Percentiles rank a stretch among this genome's conserved stretches.
phyloP scores from a whole-genome alignment of 2,329 filamentous ascomycete genomes.

The Ceratocystis lukuohia region DNA sequence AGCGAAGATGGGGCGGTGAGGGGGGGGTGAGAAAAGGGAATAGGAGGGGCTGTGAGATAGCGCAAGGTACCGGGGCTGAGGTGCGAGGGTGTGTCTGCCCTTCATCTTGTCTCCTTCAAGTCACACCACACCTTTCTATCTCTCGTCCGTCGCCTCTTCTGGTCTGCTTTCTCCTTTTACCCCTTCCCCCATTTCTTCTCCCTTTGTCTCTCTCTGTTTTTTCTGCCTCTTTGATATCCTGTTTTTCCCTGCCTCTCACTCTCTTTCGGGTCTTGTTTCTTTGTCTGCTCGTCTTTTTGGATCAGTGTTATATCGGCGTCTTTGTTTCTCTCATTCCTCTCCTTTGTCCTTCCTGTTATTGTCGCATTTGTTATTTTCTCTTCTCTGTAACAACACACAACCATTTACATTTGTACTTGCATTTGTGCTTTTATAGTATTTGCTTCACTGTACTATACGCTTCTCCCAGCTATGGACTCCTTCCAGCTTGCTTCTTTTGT shows the following conservation, averaged over 20 bases:
- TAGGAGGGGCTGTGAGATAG: neutral
- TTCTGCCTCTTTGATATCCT: slow-evolving; percentile 2
- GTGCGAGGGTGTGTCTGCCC: too few relatives aligned
- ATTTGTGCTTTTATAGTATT: neutral
- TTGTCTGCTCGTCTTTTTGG: neutral
- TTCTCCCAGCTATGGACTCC: too few relatives aligned
- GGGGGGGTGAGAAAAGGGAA: neutral
- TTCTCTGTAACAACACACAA: neutral
- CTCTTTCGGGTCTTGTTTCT: neutral
- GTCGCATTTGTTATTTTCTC: neutral
- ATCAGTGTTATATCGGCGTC: neutral
- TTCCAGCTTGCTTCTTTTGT: too few relatives aligned
- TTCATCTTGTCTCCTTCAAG: too few relatives aligned
- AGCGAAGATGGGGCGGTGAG: neutral
- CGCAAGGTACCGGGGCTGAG: neutral
- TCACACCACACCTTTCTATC: neutral
- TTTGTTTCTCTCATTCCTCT: neutral
- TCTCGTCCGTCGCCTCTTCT: neutral
- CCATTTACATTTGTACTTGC: neutral
- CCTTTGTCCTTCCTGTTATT: neutral
- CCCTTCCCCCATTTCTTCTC: neutral
- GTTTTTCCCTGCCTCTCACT: neutral
- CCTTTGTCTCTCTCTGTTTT: neutral
- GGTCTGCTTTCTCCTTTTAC: neutral
- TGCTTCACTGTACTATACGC: too few relatives aligned